These are phyloP conservation scores for Panicum miliaceum DNA, from an alignment of 176 grass and related monocot species.

Conservation along the genomic window DNA sequence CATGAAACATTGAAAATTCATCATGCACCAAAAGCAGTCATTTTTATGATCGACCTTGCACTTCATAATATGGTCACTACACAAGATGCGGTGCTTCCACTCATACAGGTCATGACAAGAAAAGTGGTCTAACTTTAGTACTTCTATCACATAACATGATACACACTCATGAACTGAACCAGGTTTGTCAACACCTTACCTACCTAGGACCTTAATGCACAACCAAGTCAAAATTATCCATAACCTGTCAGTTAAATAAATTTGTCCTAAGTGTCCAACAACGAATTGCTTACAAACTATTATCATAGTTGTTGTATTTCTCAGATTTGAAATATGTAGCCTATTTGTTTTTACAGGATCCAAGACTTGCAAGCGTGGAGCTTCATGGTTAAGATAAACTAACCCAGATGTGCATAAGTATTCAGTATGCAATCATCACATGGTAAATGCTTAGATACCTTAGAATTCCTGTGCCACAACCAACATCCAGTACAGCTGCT, in stretches of 20 bases:
- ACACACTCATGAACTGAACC: background rate
- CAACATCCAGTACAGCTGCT: slow-evolving; percentile 89
- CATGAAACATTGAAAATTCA: background rate
- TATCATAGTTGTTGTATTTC: background rate
- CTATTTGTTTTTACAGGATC: slow-evolving; percentile 5
- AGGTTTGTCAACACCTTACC: background rate
- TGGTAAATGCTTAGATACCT: slow-evolving; percentile 49
- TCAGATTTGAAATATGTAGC: background rate
- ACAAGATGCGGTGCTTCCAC: background rate
- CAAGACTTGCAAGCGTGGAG: background rate
- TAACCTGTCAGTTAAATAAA: background rate
- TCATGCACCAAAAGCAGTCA: background rate
- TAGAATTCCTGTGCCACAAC: slow-evolving; percentile 95
- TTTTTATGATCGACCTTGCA: background rate
- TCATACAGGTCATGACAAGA: background rate
- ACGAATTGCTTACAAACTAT: background rate
- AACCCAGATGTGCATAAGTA: background rate
- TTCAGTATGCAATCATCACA: background rate
- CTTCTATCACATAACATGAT: background rate
- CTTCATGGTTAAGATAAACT: slow-evolving; percentile 33
- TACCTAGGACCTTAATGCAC: background rate
- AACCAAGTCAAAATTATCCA: background rate
- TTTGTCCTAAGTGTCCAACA: background rate
- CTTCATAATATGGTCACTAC: slow-evolving; percentile 26
- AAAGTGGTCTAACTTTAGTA: background rate